Evolutionary conservation across 495 filamentous ascomycete species (phyloP).

Genomic region (Cetradonia linearis): DNA sequence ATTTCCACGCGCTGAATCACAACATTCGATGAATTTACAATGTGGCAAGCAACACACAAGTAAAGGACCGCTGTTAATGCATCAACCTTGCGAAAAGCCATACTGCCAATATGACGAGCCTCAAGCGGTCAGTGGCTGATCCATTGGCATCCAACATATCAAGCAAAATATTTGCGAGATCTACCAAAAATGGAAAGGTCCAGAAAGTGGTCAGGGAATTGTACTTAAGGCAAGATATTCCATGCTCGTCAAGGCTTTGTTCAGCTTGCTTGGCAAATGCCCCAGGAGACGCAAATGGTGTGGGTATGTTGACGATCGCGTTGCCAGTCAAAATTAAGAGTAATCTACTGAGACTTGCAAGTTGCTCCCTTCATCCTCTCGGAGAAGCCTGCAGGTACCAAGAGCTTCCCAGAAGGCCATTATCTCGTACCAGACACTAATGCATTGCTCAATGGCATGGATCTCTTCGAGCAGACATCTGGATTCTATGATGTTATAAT

Average conservation of each 20-base stretch:
- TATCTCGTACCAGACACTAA: conserved; percentile 96
- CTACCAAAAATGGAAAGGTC: conserved; percentile 88
- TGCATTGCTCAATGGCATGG: conserved; percentile 89
- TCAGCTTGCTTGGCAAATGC: conserved; percentile 56
- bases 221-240: conserved; percentile 92
- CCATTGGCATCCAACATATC: conserved; percentile 65
- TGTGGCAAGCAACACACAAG: no score
- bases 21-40: no score
- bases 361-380: conserved; percentile 79
- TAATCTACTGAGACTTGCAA: conserved; percentile 28
- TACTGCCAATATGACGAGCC: conserved; percentile 58
- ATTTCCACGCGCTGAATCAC: no score
- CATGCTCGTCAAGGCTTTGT: conserved; percentile 90
- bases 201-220: conserved; percentile 97
- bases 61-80: neutral
- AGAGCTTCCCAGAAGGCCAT: conserved; percentile 71
- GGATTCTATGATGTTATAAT: conserved; percentile 94
- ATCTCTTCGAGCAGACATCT: conserved; percentile 82
- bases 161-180: conserved; percentile 88
- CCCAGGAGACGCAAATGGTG: conserved; percentile 66
- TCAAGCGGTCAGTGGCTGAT: conserved; percentile 68
- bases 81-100: neutral
- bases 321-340: neutral
- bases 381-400: conserved; percentile 72
- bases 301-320: conserved; percentile 40